Evolutionary conservation across 2,329 filamentous ascomycete genomes (phyloP), one percentile per base, ranked within the genome.

Genomic region (Epichloe glyceriae): DNA sequence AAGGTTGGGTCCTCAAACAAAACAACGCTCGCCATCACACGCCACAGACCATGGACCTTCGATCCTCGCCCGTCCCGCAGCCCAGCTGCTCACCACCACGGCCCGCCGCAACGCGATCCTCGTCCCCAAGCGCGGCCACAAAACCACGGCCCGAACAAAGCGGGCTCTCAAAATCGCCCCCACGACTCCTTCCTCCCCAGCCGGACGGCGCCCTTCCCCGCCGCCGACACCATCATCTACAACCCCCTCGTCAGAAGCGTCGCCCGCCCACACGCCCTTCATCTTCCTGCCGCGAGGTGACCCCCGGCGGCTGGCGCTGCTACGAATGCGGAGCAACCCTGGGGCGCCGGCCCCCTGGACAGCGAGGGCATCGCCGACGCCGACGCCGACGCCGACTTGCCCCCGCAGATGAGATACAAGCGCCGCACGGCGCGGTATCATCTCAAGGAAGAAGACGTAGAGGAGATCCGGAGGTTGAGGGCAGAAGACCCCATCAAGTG

Each of bases 191-290:
- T 84, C 65, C 67, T 79, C 40, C 69, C 63, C 56, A 67, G 61
- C 54, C 63, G 65, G 48, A 54, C 60, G 43, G 41, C 56, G 40
- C 53, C 62, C 37, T 63, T 64, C 52, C 56, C 64, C 41, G 58
- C 60, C 56, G 58, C 58, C 56, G 60, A 66, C 55, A 61, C 66
- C 56, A 73, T 80, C 61, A 71, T 80, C 62, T 79, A 76, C 69
- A 79, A 78, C 67, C 77, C 76, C 77, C 26, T 67, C 75, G 15
- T 71, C 76, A 10, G 69, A 72, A 51, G 68, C 75, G 3, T 75
- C 77, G n/a, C 78, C 81, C 52, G 73, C 72, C 59, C 76, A 83
- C 67, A 84, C 80, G n/a, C 80, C 80, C 51, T 75, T 81, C 67
- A 76, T 80, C 62, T 84, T 84, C 67, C 74, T 84, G 33, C 80